phyloP scores from a whole-genome alignment of 768 basidiomycete species.

The Favolaschia claudopus region DNA sequence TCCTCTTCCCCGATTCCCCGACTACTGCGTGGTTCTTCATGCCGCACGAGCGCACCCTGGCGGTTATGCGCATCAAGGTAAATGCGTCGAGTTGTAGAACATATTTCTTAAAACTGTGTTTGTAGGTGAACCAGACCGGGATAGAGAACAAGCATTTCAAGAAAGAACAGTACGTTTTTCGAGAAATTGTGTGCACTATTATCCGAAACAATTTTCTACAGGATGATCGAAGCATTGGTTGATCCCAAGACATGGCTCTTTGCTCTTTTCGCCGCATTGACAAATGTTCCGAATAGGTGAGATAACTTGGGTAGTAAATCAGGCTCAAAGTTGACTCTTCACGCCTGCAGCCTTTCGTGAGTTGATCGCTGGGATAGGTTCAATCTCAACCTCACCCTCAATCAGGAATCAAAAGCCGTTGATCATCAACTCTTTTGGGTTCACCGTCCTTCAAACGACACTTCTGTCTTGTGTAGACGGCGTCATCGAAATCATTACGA shows the following conservation, averaged over 20 bases:
- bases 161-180: conserved; percentile 68
- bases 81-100: no score
- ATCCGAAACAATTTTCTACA: conserved; percentile 26
- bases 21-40: conserved; percentile 69
- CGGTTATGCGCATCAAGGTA: conserved; percentile 65
- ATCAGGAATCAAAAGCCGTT: conserved; percentile 57
- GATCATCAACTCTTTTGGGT: conserved; percentile 62
- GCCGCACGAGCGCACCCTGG: conserved; percentile 54
- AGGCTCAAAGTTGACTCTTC: neutral
- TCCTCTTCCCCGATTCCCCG: conserved; percentile 68
- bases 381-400: neutral
- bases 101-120: neutral
- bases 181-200: neutral
- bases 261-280: conserved; percentile 56
- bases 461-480: conserved; percentile 61
- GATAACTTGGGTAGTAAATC: no score
- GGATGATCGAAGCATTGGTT: conserved; percentile 59
- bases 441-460: conserved; percentile 58
- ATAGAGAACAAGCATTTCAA: conserved; percentile 86
- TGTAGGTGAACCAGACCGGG: conserved; percentile 77
- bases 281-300: conserved; percentile 54
- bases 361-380: neutral
- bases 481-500: conserved; percentile 59
- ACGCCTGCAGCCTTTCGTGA: neutral
- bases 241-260: conserved; percentile 71